A percentile compares a stretch with the other conserved stretches of the same genome.
These are phyloP conservation scores for Phytophthora syringae DNA, from an alignment of 352 stramenopile species.

Conservation along the genomic window DNA sequence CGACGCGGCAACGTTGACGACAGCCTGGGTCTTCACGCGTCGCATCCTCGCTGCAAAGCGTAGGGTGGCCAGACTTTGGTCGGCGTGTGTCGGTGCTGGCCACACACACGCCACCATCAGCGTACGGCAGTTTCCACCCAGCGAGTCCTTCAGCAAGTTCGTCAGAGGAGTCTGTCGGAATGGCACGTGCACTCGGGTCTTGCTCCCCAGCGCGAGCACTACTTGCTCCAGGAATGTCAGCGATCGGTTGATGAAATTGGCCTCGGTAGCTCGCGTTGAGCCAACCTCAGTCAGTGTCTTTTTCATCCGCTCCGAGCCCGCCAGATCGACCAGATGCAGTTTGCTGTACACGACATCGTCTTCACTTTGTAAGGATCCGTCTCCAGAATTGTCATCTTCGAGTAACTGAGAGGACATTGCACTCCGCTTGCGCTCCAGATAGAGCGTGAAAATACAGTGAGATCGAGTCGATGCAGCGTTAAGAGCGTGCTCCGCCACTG, in stretches of 20 bases:
- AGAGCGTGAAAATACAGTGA: conserved; percentile 85
- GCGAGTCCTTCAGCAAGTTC: conserved; percentile 89
- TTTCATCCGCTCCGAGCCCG: conserved; percentile 94
- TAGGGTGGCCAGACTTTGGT: conserved; percentile 90
- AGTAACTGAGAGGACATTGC: conserved; percentile 32
- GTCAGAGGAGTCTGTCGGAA: conserved; percentile 95
- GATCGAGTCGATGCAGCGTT: conserved; percentile 80
- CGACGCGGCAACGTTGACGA: conserved; percentile 61
- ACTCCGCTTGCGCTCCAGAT: conserved; percentile 59
- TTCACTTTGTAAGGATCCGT: not conserved
- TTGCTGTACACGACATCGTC: conserved; percentile 77
- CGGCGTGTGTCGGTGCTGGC: conserved; percentile 69
- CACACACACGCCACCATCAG: conserved; percentile 89
- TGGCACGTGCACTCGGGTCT: conserved; percentile 89
- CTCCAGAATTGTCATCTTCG: conserved; percentile 16
- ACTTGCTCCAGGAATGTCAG: conserved; percentile 87
- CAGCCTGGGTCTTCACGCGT: conserved; percentile 76
- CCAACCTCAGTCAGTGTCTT: conserved; percentile 59
- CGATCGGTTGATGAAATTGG: conserved; percentile 65
- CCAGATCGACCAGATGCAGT: conserved; percentile 93
- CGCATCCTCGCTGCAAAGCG: conserved; percentile 92
- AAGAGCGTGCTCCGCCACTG: conserved; percentile 81
- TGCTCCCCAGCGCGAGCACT: conserved; percentile 91
- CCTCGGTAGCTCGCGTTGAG: conserved; percentile 50
- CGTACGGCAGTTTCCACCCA: conserved; percentile 85